Evolutionary conservation across 305 asterid species (phyloP).

Genomic region (Fraxinus xanthoxyloides): DNA sequence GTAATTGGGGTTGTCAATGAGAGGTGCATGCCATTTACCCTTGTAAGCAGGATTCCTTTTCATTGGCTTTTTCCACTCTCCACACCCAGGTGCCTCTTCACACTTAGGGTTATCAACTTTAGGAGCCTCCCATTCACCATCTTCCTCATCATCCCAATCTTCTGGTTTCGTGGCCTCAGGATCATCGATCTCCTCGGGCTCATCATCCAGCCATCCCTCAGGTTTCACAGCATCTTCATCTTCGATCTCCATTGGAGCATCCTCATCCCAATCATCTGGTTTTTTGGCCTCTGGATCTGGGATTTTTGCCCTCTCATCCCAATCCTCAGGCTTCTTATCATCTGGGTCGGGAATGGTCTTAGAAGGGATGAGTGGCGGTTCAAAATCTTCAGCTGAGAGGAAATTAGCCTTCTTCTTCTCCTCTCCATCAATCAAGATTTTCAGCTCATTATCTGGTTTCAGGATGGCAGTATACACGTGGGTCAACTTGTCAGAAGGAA

Average conservation of each 20-base stretch:
- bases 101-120: slow-evolving; percentile 85
- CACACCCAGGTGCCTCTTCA: slow-evolving; percentile 88
- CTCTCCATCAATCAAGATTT: slow-evolving; percentile 87
- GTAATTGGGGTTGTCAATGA: slow-evolving; percentile 83
- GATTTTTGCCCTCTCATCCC: slow-evolving; percentile 94
- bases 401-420: slow-evolving; percentile 88
- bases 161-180: slow-evolving; percentile 91
- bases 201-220: slow-evolving; percentile 99
- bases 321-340: slow-evolving; percentile 91
- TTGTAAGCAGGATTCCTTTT: slow-evolving; percentile 84
- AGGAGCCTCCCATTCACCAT: slow-evolving; percentile 99
- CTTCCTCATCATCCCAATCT: slow-evolving; percentile 99
- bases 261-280: slow-evolving; percentile 98
- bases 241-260: slow-evolving; percentile 82
- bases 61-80: slow-evolving; percentile 91
- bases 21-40: slow-evolving; percentile 90
- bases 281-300: slow-evolving; percentile 91
- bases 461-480: slow-evolving; percentile 92
- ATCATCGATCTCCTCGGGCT: slow-evolving; percentile 94
- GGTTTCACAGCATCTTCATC: slow-evolving; percentile 96
- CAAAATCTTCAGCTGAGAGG: slow-evolving; percentile 78
- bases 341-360: slow-evolving; percentile 95
- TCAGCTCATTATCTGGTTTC: slow-evolving; percentile 71
- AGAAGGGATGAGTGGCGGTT: slow-evolving; percentile 82
- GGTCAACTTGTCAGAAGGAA: slow-evolving; percentile 83